Evolutionary conservation across 2,329 filamentous ascomycete species (phyloP), one percentile per base, ranked within the genome.

Genomic region (Exophiala phaeomuriformis): DNA sequence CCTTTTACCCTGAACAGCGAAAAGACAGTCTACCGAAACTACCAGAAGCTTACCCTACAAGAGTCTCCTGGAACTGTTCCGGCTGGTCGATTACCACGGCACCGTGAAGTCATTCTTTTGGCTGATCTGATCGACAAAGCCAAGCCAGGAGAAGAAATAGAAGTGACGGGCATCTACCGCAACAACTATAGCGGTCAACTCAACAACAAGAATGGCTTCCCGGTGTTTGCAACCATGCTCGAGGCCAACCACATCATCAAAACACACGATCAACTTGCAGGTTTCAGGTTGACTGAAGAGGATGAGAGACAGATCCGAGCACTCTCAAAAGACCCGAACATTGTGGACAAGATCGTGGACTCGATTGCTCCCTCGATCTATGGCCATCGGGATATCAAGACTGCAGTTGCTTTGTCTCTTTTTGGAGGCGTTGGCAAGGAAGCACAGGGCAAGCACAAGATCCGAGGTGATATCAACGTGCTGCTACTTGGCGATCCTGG

Each of bases 231-330:
- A 3, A 98, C 93, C 0, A 93, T 98, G 55, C 80, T 98, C 3
- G 93, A 98, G 71, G 94, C 94, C 29, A 98, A 98, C 71, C 90
- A 98, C 63, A 83, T 97, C 3, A 85, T 97, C 71, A 98, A 98
- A 71, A 85, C 91, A 0, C 93, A 98, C 67, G 93, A 98, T 68
- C 90, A 98, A 72, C 84, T 98, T 56, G 93, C 93, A 65, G 93
- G 93, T 52, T 98, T 98, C 78, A 83, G 90, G 56, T 77, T 98
- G 66, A 97, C 89, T 0, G 91, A 97, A 66, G 86, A 95, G 65
- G 94, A 98, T 66, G 93, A 97, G 72, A 86, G 89, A 27, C 77
- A 88, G 57, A 98, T 98, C 62, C 86, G 90, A 59, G 82, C 83
- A 53, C 76, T 98, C n/a, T 84, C 89, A 5, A 85, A 87, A 52